Evolutionary conservation across 2,329 filamentous ascomycete genomes (phyloP), one percentile per base, ranked within the genome.

Genomic region (Pseudocercospora fijiensis): DNA sequence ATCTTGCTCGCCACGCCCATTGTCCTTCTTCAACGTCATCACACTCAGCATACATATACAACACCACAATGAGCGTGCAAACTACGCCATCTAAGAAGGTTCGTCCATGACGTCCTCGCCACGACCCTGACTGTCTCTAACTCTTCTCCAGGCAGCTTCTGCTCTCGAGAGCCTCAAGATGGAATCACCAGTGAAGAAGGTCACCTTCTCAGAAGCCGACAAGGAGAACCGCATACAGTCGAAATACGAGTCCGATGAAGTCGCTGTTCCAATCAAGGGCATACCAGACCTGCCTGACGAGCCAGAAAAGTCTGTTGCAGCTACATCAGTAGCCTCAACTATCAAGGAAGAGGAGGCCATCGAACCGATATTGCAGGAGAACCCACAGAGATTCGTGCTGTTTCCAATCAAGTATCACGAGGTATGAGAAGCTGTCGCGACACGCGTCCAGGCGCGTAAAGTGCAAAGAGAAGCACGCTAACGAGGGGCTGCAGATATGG

Each of bases 341-440:
- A 82, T 82, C 74, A 85, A 84, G 77, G 78, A 83, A 77, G 84
- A 90, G 57, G 91, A 96, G 80, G 85, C 85, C 63, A 86, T 92
- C 63, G 95, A 99, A 85, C 95, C 95, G 63, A 84, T 99, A 58
- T 87, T 99, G 6, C 90, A 92, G 78, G 95, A 98, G 82, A 99
- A 99, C 82, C 90, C 92, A 67, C 87, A 96, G 72, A 91, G 95
- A 74, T 99, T 99, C 76, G 95, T 99, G 64, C 86, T 99, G 67
- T 99, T 99, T 82, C 95, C 95, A 71, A 96, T 99, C 80, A 97
- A 97, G 85, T 97, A 98, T 82, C 93, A 98, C 76, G 94, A 98
- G 89, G 94, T 97, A 82, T 80, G 91, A 85, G 20, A 27, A 26
- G 55, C 55, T 27, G 27, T 81, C 82, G 81, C 79, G 76, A 43